phyloP scores from a whole-genome alignment of 2,329 filamentous ascomycete species.

The Cytospora piceicola region DNA sequence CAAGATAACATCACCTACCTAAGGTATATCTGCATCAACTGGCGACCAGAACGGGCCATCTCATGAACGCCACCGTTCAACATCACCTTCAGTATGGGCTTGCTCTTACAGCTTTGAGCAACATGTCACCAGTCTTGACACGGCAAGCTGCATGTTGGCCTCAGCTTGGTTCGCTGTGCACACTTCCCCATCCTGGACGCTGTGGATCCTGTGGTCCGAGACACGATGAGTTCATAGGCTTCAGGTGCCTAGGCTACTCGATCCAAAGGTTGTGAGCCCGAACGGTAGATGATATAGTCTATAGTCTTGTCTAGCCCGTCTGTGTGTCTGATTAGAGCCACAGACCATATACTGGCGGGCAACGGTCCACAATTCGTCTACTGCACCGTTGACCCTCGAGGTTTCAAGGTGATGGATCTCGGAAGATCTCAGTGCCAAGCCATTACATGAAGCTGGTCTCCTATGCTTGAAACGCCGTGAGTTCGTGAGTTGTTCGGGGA shows the following conservation, averaged over 20 bases:
- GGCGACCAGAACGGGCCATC: background rate
- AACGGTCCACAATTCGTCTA: background rate
- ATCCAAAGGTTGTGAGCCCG: background rate
- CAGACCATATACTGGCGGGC: background rate
- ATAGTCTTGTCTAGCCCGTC: constrained; percentile 2
- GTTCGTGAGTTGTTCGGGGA: background rate
- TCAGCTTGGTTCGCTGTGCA: constrained; percentile 12
- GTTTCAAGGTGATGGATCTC: background rate
- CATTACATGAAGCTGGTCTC: background rate
- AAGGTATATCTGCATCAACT: background rate
- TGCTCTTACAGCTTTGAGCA: background rate
- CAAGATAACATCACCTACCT: constrained; percentile 1
- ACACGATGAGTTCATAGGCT: constrained; percentile 1
- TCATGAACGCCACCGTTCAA: background rate
- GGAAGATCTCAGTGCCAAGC: background rate
- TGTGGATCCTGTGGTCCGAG: constrained; percentile 14
- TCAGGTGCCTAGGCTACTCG: background rate
- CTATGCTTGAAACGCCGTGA: background rate
- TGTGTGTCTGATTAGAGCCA: background rate
- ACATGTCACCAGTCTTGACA: background rate
- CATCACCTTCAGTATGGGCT: constrained; percentile 15
- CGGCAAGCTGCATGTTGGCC: constrained; percentile 9
- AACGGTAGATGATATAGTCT: constrained; percentile 1
- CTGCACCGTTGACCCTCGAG: background rate
- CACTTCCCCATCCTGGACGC: background rate